Base-by-base conservation (phyloP, 192 early-diverging fungal species). In the Physocladia obscura region DNA sequence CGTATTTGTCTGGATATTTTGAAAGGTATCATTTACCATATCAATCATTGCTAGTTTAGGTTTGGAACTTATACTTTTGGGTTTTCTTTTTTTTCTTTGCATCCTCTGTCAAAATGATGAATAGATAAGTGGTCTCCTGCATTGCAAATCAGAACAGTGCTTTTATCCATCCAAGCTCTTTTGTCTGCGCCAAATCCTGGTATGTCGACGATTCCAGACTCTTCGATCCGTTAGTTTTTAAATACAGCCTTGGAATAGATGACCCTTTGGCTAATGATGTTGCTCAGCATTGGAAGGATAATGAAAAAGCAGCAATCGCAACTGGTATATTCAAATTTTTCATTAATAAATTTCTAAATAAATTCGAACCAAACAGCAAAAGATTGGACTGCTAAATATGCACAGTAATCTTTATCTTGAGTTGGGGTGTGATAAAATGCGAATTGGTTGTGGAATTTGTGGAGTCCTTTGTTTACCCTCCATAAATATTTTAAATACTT, bases 111-210 rank as follows among this genome's bases (percentile, higher is more conserved):
- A 44, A 44, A 44, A 44, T 27, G 13, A 55, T 22, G 15, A 13
- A 4, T 56, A 94, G 97, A 98, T 80, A 97, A 97, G 78, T 98
- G 97, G 97, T 96, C 94, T 35, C 97, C 97, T 4, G 97, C 97
- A 4, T 83, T 97, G 51, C 97, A 98, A 75, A 96, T 98, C 70
- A 93, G 97, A 57, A 98, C 97, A 0, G 97, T 98, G 24, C 83
- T 98, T 52, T 87, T 98, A 22, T 98, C 97, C 6, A 91, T 98
- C 74, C 97, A 98, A 71, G 97, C 95, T 4, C 80, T 98, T 50
- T 81, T 98, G 38, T 97, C 95, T 5, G 94, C 94, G 8, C 97
- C 97, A 49, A 98, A 98, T 72, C 97, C 97, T 58, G 78, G 78
- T 80, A 21, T 39, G 6, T 29, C 11, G 17, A 17, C 26, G 2